phyloP scores from a whole-genome alignment of 495 filamentous ascomycete species.

The Durotheca rogersii region DNA sequence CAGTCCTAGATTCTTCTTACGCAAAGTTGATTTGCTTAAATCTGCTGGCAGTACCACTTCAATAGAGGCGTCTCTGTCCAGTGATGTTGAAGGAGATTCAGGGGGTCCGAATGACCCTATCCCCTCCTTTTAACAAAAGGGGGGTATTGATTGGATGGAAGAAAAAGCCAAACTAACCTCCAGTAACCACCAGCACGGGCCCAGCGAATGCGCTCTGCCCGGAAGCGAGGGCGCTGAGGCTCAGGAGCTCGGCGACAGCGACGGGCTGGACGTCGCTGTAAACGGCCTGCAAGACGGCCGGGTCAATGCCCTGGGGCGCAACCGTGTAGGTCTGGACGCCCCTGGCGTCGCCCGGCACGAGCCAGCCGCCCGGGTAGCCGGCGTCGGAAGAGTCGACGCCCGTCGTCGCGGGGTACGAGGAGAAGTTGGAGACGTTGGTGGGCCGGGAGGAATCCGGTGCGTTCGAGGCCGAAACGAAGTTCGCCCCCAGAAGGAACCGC shows the following conservation, averaged over 20 bases:
- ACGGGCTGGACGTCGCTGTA: slow-evolving; percentile 52
- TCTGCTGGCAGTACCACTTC: too few species aligned
- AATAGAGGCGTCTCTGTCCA: too few species aligned
- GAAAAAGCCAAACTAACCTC: slow-evolving; percentile 38
- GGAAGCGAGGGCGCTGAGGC: slow-evolving; percentile 32
- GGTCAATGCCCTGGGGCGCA: slow-evolving; percentile 48
- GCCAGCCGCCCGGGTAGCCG: slow-evolving; percentile 41
- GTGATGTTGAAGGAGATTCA: too few species aligned
- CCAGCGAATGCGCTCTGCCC: slow-evolving; percentile 41
- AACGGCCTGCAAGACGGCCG: slow-evolving; percentile 40
- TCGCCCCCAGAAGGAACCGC: slow-evolving; percentile 44
- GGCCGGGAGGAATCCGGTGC: too few species aligned
- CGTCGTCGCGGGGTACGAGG: too few species aligned
- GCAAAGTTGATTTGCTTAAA: too few species aligned
- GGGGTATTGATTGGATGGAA: too few species aligned
- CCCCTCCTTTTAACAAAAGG: background rate
- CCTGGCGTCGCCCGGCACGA: slow-evolving; percentile 1
- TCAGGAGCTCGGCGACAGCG: slow-evolving; percentile 53
- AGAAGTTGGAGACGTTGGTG: too few species aligned
- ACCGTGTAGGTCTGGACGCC: slow-evolving; percentile 44
- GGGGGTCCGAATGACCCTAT: too few species aligned
- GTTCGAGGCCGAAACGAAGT: slow-evolving; percentile 48
- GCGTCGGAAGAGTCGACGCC: too few species aligned
- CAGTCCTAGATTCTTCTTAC: too few species aligned
- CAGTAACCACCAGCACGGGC: slow-evolving; percentile 51